Evolutionary conservation across 2,329 filamentous ascomycete species (phyloP), one percentile per base, ranked within the genome.

Genomic region (Sporothrix mexicana): DNA sequence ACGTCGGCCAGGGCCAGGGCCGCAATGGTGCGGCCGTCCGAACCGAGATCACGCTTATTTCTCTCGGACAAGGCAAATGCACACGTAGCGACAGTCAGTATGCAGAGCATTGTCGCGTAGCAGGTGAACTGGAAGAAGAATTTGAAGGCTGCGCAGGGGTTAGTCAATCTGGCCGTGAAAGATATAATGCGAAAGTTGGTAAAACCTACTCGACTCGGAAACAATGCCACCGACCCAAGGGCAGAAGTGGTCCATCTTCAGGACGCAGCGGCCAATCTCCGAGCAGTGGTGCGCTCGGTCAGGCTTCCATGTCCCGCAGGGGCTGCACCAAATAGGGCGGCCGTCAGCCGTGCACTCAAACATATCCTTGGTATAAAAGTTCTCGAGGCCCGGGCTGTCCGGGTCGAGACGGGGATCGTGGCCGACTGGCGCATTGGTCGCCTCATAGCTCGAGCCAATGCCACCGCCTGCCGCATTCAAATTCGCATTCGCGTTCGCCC

Each of bases 221-320:
- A 99, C 91, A 76, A 97, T 93, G 25, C 95, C 96, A 3, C 95
- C 95, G n/a, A 97, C 95, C 92, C 92, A 98, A 0, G 95, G 96
- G 78, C 96, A 99, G 78, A 95, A 96, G 79, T 98, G 95, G 75
- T 98, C 95, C 92, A 98, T 96, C 78, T 96, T 96, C 55, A 88
- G 84, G 25, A 97, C 92, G 78, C 95, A 98, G 59, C 94, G 87
- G 68, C 89, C 89, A 13, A 96, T 84, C 79, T 97, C 93, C 70
- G 91, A 91, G 78, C 92, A 97, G 81, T 98, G 95, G 79, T 97
- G 94, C 2, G 92, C 88, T 3, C 95, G 88, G 78, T 98, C 95
- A 0, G 92, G 90, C 81, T 98, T 98, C 89, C 93, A 97, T 76
- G 92, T 93, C 72, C 88, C 88, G 80, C 95, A 99, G 70, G 89